Evolutionary conservation across 1,284 basidiomycete species (phyloP), one percentile per base, ranked within the genome.

Genomic region (Tilletia indica): DNA sequence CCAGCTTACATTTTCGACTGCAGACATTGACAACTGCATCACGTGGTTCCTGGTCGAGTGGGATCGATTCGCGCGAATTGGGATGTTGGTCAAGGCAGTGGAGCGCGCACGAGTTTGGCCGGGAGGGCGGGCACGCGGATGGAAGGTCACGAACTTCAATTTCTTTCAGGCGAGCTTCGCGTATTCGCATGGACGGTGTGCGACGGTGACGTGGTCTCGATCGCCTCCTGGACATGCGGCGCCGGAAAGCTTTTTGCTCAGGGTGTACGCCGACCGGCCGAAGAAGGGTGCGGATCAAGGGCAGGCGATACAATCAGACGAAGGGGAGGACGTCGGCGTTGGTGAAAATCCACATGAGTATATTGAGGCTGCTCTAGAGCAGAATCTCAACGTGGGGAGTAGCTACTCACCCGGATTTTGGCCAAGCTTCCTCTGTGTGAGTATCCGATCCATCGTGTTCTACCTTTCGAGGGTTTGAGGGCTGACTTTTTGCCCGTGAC

Each of bases 1-100:
- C 11, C 88, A 94, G 14, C 91, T 96, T 3, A 92, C 91, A 0
- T 94, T 96, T 84, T 86, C 92, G 64, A 93, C 92, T 0, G 90
- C 92, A 73, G 89, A 93, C 79, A 90, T 95, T 72, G 90, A 93
- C 74, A 90, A 90, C 6, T 95, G 93, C 81, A 91, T 97, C 21
- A 89, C 91, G 71, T 90, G 92, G 80, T 94, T 97, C 82, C 85
- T 93, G 75, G 90, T 92, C 78, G 93, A 94, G 82, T 96, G 94
- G 93, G 92, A 92, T 68, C 88, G 91, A 54, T 90, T 96, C 45
- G 92, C 92, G 49, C 94, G 93, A 85, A 92, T 95, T 88, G 91
- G 94, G 19, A 91, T 94, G 51, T 93, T 97, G 71, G 93, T 93
- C 5, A 89, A 93, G 75, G 92, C 94, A 91, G 79, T 77, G 86